Conservation (phyloP, 257 asterid genomes). For the Capsicum rhomboideum region DNA sequence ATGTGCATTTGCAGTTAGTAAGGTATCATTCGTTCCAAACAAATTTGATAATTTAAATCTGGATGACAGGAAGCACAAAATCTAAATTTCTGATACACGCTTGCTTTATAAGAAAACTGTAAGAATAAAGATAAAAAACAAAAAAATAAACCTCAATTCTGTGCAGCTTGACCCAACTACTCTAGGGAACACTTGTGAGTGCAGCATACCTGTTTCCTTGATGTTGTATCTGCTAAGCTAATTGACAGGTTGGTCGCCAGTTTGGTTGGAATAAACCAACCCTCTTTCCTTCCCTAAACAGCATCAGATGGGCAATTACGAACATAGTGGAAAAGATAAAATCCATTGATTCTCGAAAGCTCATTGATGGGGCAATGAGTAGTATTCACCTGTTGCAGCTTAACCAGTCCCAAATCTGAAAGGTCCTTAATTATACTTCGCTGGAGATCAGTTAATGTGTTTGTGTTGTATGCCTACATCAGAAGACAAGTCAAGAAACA, state of each 20-base stretch:
- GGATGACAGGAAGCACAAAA: not conserved
- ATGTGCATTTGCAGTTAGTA: not conserved
- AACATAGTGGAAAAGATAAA: not conserved
- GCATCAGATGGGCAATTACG: constrained; percentile 4
- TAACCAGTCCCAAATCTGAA: constrained; percentile 88
- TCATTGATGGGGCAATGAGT: not conserved
- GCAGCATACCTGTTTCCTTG: constrained; percentile 71
- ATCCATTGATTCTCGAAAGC: not conserved
- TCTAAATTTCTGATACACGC: not conserved
- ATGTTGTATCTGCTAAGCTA: constrained; percentile 82
- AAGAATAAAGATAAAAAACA: not conserved
- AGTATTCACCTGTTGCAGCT: constrained; percentile 79
- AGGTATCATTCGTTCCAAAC: not conserved
- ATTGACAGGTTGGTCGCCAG: constrained; percentile 93
- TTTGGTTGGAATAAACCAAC: constrained; percentile 97
- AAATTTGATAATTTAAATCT: not conserved
- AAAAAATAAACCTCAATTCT: not conserved
- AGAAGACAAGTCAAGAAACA: constrained; percentile 13
- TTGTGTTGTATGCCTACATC: constrained; percentile 71
- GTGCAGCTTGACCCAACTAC: not conserved
- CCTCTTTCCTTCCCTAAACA: constrained; percentile 77
- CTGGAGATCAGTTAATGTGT: constrained; percentile 68
- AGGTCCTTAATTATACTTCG: constrained; percentile 71
- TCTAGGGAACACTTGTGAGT: not conserved
- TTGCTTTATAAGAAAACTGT: not conserved